These are phyloP conservation scores for Globisporangium nodosum DNA, from an alignment of 352 stramenopile genomes.

Conservation along the genomic window DNA sequence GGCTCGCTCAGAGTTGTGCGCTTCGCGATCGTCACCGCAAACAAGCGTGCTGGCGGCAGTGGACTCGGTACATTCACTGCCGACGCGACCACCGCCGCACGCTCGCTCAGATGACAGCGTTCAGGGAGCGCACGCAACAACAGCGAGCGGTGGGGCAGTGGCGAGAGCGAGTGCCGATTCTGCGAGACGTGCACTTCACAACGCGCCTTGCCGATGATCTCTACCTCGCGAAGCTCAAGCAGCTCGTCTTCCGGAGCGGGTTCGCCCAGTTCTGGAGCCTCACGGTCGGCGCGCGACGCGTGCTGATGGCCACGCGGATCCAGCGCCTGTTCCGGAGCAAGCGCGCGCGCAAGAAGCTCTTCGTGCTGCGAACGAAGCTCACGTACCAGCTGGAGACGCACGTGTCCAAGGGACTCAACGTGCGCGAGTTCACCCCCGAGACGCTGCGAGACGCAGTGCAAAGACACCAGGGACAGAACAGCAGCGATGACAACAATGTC, in stretches of 20 bases:
- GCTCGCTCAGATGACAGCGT: not conserved
- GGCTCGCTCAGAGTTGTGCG: not conserved
- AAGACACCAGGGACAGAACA: no score
- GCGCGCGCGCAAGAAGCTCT: constrained; percentile 22
- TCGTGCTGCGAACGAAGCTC: constrained; percentile 29
- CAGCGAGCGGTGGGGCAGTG: not conserved
- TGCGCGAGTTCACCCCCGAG: constrained; percentile 8
- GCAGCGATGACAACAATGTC: not conserved
- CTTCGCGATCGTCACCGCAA: not conserved
- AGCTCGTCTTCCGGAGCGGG: constrained; percentile 20
- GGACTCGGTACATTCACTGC: not conserved
- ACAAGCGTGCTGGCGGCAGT: not conserved
- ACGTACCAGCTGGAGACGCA: constrained; percentile 26
- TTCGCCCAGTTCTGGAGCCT: constrained; percentile 27
- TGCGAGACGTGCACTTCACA: not conserved
- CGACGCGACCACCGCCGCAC: not conserved
- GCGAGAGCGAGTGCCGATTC: not conserved
- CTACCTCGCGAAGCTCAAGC: constrained; percentile 11
- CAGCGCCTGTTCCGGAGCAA: constrained; percentile 23
- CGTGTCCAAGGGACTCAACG: constrained; percentile 14
- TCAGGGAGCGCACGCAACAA: not conserved
- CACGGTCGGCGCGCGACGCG: constrained; percentile 19
- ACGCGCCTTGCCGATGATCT: constrained; percentile 2
- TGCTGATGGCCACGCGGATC: constrained; percentile 29
- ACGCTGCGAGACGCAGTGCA: constrained; percentile 8